Conservation (phyloP, 805 yeast genomes). For the Ogataea corticis region DNA sequence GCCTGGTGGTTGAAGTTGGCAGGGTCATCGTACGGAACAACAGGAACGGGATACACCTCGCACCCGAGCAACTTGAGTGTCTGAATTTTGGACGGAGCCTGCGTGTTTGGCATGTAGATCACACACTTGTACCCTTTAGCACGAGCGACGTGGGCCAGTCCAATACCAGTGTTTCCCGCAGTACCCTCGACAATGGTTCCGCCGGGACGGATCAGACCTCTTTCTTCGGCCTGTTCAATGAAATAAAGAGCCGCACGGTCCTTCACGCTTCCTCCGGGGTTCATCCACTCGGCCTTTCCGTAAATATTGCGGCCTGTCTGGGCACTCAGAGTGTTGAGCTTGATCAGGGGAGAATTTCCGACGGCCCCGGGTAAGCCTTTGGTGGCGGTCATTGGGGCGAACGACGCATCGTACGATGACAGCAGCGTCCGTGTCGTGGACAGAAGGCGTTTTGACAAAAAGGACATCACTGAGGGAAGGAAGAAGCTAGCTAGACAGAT, state of each 20-base stretch:
- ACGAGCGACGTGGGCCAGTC: conserved; percentile 78
- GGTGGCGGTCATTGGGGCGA: conserved; percentile 64
- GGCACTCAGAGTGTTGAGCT: conserved; percentile 54
- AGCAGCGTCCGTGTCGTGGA: conserved; percentile 12
- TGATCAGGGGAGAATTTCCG: conserved; percentile 89
- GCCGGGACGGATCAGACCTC: conserved; percentile 65
- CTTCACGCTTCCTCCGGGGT: conserved; percentile 92
- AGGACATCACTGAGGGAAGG: background rate
- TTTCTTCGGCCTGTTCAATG: conserved; percentile 73
- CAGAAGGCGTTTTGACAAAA: conserved; percentile 14
- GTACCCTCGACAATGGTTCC: conserved; percentile 93
- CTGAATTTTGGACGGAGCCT: conserved; percentile 76
- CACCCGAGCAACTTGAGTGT: conserved; percentile 77
- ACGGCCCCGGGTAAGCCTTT: conserved; percentile 79
- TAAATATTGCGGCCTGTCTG: conserved; percentile 71
- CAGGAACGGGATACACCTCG: conserved; percentile 87
- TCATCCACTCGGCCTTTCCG: conserved; percentile 90
- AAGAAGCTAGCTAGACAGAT: background rate
- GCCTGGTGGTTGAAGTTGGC: conserved; percentile 88
- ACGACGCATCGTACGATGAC: conserved; percentile 39
- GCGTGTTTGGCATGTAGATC: conserved; percentile 90
- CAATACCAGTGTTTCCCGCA: conserved; percentile 96
- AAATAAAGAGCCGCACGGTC: conserved; percentile 85
- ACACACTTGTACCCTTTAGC: conserved; percentile 82
- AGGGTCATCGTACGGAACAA: conserved; percentile 79